A percentile compares a stretch with the other conserved stretches of the same genome.
Conservation (phyloP, 2,329 filamentous ascomycete species). For the Ampelomyces quisqualis region DNA sequence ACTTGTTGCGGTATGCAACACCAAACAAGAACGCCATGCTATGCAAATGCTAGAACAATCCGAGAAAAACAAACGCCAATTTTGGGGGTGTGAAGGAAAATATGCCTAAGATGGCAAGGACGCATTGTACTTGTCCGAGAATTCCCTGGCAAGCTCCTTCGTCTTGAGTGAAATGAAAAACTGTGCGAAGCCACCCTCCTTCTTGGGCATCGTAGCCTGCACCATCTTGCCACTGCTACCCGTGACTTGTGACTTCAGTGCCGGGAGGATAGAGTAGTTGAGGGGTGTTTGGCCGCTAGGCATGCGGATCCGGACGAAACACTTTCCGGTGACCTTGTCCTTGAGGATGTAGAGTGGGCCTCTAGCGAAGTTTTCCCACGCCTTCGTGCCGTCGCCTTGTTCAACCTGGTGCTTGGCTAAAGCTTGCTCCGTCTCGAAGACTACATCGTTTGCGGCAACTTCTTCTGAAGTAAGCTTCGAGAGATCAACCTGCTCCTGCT, state of each 20-base stretch:
- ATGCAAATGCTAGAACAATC: too few relatives aligned
- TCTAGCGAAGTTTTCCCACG: slow-evolving; percentile 35
- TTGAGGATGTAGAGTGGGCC: slow-evolving; percentile 42
- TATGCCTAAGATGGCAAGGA: slow-evolving; percentile 22
- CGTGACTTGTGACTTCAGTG: slow-evolving; percentile 23
- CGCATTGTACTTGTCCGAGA: slow-evolving; percentile 33
- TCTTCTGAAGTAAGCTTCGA: slow-evolving; percentile 39
- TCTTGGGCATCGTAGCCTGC: slow-evolving; percentile 22
- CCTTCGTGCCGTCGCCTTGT: slow-evolving; percentile 25
- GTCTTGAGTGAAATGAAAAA: slow-evolving; percentile 33
- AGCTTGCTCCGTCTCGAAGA: slow-evolving; percentile 35
- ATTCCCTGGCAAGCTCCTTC: slow-evolving; percentile 32
- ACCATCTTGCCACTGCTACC: slow-evolving; percentile 36
- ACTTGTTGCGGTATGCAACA: too few relatives aligned
- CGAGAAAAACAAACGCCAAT: too few relatives aligned
- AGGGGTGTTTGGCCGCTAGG: slow-evolving; percentile 33
- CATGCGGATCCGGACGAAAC: slow-evolving; percentile 38
- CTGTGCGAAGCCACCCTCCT: slow-evolving; percentile 26
- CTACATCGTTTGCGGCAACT: slow-evolving; percentile 30
- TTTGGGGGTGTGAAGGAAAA: too few relatives aligned
- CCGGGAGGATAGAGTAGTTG: slow-evolving; percentile 36
- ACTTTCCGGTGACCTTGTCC: slow-evolving; percentile 37
- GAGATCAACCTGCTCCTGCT: slow-evolving; percentile 33
- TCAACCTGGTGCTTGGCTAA: slow-evolving; percentile 33
- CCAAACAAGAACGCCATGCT: too few relatives aligned